Evolutionary conservation across 208 protist genomes (phyloP), one percentile per base, ranked within the genome.

Genomic region (Tritrichomonas foetus): DNA sequence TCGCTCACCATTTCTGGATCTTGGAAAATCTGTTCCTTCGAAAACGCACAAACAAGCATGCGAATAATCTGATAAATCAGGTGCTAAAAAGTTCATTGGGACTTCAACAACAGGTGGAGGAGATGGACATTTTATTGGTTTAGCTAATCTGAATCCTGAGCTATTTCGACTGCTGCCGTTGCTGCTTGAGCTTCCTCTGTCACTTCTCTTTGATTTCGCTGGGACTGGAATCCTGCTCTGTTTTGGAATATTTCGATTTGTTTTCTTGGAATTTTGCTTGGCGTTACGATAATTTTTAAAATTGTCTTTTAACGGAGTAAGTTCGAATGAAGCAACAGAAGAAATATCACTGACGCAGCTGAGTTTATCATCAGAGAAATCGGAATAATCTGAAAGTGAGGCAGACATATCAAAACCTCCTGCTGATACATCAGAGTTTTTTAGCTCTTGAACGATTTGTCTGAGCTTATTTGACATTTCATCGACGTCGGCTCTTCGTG

Each of bases 31-130:
- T 16, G 30, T 57, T 27, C 78, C 78, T 57, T 57, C 47, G 30
- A 53, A 89, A 11, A 89, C 57, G 57, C 78, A 89, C 11, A 89
- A 8, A n/a, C 20, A 47, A 55, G 78, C 78, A 39, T 57, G 13
- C 5, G 44, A 44, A 89, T 53, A 89, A 27, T 89, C 16, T 2
- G 78, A 89, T 27, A 57, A 89, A 57, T 89, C 78, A n/a, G 47
- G 41, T 20, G 78, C 78, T 27, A 89, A 57, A 57, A 89, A 89
- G 30, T 89, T 89, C 2, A 89, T 61, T 39, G 78, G 78, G 33
- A 27, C 41, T 82, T 82, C 74, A 27, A 39, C 33, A 20, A 47
- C 44, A 82, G 36, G 33, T 53, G 41, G 2, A 25, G 8, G 16
- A n/a, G 53, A 61, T 61, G 53, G 53, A 61, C 16, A 22, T 61